Evolutionary conservation across 345 rosid genomes (phyloP), one percentile per base, ranked within the genome.

Genomic region (Citrus hindsii): DNA sequence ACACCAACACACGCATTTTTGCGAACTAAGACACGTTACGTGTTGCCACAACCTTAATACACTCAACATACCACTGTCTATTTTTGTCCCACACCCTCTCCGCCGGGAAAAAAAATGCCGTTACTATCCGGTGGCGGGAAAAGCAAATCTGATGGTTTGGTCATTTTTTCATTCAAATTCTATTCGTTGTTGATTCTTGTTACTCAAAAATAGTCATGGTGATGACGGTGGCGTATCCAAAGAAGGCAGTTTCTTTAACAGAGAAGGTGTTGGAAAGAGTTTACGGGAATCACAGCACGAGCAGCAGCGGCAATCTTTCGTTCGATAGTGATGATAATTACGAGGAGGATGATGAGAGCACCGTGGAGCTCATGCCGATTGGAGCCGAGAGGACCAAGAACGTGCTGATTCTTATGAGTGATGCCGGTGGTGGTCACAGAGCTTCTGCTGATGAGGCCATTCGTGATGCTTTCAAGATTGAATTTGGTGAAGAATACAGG

Each of bases 381-480:
- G 98, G 97, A 33, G 97, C 95, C 1, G 89, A 89, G 76, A 90
- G 94, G 83, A 90, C 92, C 8, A 96, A 96, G 83, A 94, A 84
- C 67, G 92, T 96, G 30, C 71, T 96, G 88, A 96, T 96, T 79
- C 91, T 96, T 77, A 96, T 96, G 99, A 96, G 98, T 71, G 99
- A 96, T 24, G 94, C 99, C 1, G 99, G 99, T 1, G 98, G 99
- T 0, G 97, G 97, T 13, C 99, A 96, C 79, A 88, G 99, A 67
- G 97, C 98, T 63, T 94, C 98, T 0, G 98, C 99, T 33, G 6
- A 33, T 25, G 98, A 96, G 84, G 98, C 99, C 75, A 96, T 94
- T 73, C 88, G 92, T 2, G 98, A 94, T 27, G 97, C 99, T 28
- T 96, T 94, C 79, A 84, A 75, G 78, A 81, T 91, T 61, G 89